A percentile compares a stretch with the other conserved stretches of the same genome.
Evolutionary conservation across 2,329 filamentous ascomycete species (phyloP).

Genomic region (Hirsutella minnesotensis): DNA sequence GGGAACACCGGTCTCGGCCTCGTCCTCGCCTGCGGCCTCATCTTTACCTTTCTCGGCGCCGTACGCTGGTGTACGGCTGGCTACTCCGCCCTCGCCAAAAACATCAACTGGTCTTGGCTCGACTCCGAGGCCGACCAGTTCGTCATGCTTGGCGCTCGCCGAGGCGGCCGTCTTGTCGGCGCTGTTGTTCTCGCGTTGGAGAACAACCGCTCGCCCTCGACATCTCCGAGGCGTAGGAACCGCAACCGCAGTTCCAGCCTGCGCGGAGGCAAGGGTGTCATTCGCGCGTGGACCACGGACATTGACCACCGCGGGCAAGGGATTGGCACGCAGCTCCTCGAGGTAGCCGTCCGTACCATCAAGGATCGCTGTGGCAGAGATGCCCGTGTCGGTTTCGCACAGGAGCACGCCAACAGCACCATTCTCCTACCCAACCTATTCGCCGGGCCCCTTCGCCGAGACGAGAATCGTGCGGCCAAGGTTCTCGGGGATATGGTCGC

Average conservation of each 20-base stretch:
- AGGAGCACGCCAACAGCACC: conserved; percentile 64
- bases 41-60: conserved; percentile 50
- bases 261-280: conserved; percentile 53
- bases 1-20: conserved; percentile 42
- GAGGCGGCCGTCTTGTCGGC: conserved; percentile 58
- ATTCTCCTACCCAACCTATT: conserved; percentile 52
- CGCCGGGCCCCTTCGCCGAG: conserved; percentile 45
- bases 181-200: conserved; percentile 58
- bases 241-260: conserved; percentile 27
- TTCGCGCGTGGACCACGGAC: conserved; percentile 74
- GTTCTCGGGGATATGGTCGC: conserved; percentile 38
- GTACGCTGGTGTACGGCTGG: conserved; percentile 47
- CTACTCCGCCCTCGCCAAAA: conserved; percentile 53
- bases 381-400: conserved; percentile 58
- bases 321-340: conserved; percentile 59
- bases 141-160: conserved; percentile 53
- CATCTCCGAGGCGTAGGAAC: conserved; percentile 17
- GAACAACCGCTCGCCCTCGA: conserved; percentile 17
- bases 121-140: conserved; percentile 34
- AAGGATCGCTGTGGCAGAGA: conserved; percentile 57
- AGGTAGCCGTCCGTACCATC: conserved; percentile 58
- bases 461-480: conserved; percentile 45
- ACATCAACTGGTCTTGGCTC: conserved; percentile 51
- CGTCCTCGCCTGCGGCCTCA: conserved; percentile 46
- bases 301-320: conserved; percentile 58